These are phyloP conservation scores for Lasiodiplodia citricola DNA, from an alignment of 2,329 filamentous ascomycete genomes.

Conservation along the genomic window DNA sequence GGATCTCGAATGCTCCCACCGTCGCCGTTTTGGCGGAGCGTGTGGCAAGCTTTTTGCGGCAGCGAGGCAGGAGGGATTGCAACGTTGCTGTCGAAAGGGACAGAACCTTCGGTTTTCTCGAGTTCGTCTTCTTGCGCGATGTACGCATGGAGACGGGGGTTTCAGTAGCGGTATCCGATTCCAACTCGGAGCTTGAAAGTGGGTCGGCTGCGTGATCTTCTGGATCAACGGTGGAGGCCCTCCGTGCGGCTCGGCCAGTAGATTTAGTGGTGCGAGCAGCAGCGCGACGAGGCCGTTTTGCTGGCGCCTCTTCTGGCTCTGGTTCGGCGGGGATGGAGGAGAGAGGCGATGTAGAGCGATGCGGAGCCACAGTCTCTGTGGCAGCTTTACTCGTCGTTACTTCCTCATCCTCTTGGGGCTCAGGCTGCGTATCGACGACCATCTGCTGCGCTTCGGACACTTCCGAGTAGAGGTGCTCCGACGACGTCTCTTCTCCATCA, in stretches of 20 bases:
- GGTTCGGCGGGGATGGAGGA: neutral
- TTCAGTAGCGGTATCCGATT: constrained; percentile 42
- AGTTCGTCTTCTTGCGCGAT: constrained; percentile 9
- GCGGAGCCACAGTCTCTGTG: constrained; percentile 49
- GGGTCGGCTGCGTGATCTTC: constrained; percentile 30
- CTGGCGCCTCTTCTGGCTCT: constrained; percentile 31
- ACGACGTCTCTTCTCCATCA: neutral
- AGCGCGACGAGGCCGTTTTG: constrained; percentile 3
- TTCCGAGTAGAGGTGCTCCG: constrained; percentile 24
- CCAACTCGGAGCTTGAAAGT: constrained; percentile 33
- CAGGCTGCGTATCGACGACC: constrained; percentile 15
- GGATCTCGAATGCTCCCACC: constrained; percentile 49
- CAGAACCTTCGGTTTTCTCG: neutral
- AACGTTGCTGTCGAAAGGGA: constrained; percentile 50
- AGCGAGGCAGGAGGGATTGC: constrained; percentile 51
- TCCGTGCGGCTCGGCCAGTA: constrained; percentile 17
- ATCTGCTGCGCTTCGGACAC: neutral
- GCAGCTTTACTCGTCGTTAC: neutral
- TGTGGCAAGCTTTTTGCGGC: constrained; percentile 29
- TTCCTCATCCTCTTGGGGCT: constrained; percentile 4
- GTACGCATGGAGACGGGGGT: constrained; percentile 14
- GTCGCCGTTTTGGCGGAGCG: neutral
- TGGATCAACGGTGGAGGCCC: constrained; percentile 30
- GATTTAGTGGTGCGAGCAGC: neutral
- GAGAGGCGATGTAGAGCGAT: constrained; percentile 47